These are phyloP conservation scores for Ustilago nuda DNA, from an alignment of 1,284 basidiomycete species.

Conservation along the genomic window DNA sequence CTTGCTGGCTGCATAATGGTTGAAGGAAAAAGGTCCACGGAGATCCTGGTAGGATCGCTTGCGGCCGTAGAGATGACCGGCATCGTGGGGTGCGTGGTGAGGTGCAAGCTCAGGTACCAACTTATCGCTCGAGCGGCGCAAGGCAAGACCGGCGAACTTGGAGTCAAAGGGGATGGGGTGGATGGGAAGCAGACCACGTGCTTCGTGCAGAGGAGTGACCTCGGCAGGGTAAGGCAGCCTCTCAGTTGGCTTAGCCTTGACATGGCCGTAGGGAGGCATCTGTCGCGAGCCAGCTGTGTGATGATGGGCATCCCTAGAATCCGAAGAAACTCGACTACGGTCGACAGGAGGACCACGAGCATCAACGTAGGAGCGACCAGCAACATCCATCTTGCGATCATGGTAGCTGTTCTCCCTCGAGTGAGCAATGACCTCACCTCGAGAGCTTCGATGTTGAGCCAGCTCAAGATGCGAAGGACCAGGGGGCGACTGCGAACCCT, in stretches of 20 bases:
- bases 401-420: constrained; percentile 15
- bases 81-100: not conserved
- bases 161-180: constrained; percentile 46
- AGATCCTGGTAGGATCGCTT: constrained; percentile 47
- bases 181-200: constrained; percentile 46
- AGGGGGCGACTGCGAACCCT: constrained; percentile 42
- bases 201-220: constrained; percentile 47
- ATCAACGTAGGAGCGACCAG: constrained; percentile 12
- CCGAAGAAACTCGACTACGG: constrained; percentile 23
- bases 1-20: constrained; percentile 17
- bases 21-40: constrained; percentile 10
- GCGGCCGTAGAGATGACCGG: constrained; percentile 25
- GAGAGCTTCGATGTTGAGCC: constrained; percentile 14
- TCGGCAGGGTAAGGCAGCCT: constrained; percentile 32
- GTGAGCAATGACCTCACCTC: constrained; percentile 4
- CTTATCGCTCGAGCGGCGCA: constrained; percentile 27
- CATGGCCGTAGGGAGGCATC: constrained; percentile 12
- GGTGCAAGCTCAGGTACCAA: not conserved
- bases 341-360: constrained; percentile 4
- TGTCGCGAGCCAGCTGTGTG: constrained; percentile 22
- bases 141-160: constrained; percentile 21
- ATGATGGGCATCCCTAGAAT: constrained; percentile 9
- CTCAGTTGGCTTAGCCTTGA: constrained; percentile 16
- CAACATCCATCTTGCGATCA: constrained; percentile 13
- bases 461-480: constrained; percentile 17